phyloP scores from a whole-genome alignment of 805 yeast species.

The Zygosaccharomyces rouxii region DNA sequence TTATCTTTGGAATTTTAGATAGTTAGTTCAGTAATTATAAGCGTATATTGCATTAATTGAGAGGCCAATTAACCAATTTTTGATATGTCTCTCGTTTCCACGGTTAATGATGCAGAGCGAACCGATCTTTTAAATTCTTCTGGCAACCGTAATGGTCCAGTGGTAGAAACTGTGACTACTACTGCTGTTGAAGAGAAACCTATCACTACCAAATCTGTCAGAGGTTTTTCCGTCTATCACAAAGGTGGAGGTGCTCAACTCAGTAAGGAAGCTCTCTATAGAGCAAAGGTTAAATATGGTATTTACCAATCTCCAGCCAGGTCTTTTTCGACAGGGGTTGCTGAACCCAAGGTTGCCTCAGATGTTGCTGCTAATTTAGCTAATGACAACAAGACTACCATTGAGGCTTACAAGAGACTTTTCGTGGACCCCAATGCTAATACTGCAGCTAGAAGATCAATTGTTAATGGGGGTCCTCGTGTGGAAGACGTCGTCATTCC shows the following conservation, averaged over 20 bases:
- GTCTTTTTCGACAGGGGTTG: slow-evolving; percentile 52
- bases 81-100: slow-evolving; percentile 33
- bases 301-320: slow-evolving; percentile 49
- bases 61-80: background rate
- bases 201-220: slow-evolving; percentile 6
- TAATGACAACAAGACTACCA: slow-evolving; percentile 57
- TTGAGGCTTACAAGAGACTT: slow-evolving; percentile 56
- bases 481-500: slow-evolving; percentile 9
- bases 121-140: slow-evolving; percentile 5
- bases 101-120: slow-evolving; percentile 17
- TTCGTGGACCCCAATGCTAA: slow-evolving; percentile 34
- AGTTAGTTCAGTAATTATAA: background rate
- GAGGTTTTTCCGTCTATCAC: slow-evolving; percentile 49
- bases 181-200: background rate
- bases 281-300: slow-evolving; percentile 68
- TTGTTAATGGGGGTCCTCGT: slow-evolving; percentile 12
- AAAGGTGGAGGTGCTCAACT: slow-evolving; percentile 60
- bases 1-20: background rate
- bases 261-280: slow-evolving; percentile 69
- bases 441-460: slow-evolving; percentile 30
- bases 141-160: slow-evolving; percentile 2
- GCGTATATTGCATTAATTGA: background rate
- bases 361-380: slow-evolving; percentile 78
- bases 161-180: slow-evolving; percentile 1
- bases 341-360: slow-evolving; percentile 51